Evolutionary conservation across 2,329 filamentous ascomycete genomes (phyloP), one percentile per base, ranked within the genome.

Genomic region (Xylaria sp.): DNA sequence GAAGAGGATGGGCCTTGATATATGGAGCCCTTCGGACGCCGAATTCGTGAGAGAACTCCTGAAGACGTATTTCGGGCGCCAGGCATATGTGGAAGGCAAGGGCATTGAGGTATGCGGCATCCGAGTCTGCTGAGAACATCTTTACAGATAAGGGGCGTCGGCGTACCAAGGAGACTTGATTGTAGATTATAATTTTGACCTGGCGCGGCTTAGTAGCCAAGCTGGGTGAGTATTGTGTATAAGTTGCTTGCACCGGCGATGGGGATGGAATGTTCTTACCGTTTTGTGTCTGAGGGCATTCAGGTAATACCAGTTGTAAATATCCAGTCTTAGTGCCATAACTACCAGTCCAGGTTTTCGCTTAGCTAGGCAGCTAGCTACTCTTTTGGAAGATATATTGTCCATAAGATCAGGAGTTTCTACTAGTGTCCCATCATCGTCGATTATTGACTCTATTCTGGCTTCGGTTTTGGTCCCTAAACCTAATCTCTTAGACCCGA

Each of bases 91-190:
- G 23, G 87, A 92, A 77, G 88, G 88, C 42, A 89, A 89, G 75
- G 87, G 87, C n/a, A 83, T 94, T 2, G 89, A 93, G 76, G 87
- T 93, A n/a, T 93, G 91, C 74, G 92, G 92, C 4, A 81, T 94
- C 60, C 83, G 87, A 75, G 87, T 94, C 38, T 93, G 90, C 76
- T 92, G 75, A 81, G 44, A 31, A 6, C n/a, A n/a, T 44, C 20
- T n/a, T 38, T 28, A 31, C n/a, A 20, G 15, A 26, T 57, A 40
- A 49, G 51, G n/a, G 36, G 17, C 20, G 10, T 56, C 40, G 38
- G 36, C 38, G 38, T 48, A 46, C 54, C 26, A 26, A 31, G 46
- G 42, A 65, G 28, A 23, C 20, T 28, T 28, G 31, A 17, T 33
- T 63, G 48, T 65, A 65, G 59, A 56, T 42, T 56, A 48, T 44